Evolutionary conservation across 352 stramenopile species (phyloP), one percentile per base, ranked within the genome.

Genomic region (Pythium biforme): DNA sequence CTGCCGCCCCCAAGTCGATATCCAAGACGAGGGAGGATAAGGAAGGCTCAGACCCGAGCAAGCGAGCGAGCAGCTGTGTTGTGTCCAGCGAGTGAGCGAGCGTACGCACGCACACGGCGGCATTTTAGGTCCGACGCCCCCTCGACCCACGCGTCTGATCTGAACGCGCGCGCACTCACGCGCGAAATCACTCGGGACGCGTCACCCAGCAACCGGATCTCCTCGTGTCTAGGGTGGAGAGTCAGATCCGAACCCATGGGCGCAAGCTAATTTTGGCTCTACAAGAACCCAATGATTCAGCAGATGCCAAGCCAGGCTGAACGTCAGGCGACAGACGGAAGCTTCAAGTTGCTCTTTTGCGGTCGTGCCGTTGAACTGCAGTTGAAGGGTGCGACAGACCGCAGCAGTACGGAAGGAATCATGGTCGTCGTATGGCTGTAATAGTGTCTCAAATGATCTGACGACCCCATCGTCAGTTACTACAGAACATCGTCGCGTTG

Each of bases 61-160:
- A 43, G 6, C n/a, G n/a, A n/a, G 10, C 5, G 11, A 43, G 37
- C 11, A 43, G 37, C n/a, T n/a, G n/a, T n/a, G n/a, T n/a, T n/a
- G n/a, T n/a, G n/a, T n/a, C n/a, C n/a, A n/a, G 29, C 29, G 29
- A 33, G 29, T 9, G 29, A 33, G 29, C 31, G 31, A 37, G 31
- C 31, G 8, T 11, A 37, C 1, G 31, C 8, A 37, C 31, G 31
- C 14, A 37, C 31, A 11, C 31, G 10, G 31, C 14, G 3, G 8
- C 31, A 37, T 4, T 12, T 37, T 12, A 37, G n/a, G 15, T n/a
- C n/a, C 8, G 23, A 20, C 45, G 23, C 39, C 29, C 9, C 43
- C 40, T n/a, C n/a, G n/a, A n/a, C n/a, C 31, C 43, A 20, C 17
- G 45, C 23, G 56, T 64, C 56, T 64, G 56, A 55, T 56, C 56